Evolutionary conservation across 139 green algal species (phyloP), one percentile per base, ranked within the genome.

Genomic region (Pleodorina starrii): DNA sequence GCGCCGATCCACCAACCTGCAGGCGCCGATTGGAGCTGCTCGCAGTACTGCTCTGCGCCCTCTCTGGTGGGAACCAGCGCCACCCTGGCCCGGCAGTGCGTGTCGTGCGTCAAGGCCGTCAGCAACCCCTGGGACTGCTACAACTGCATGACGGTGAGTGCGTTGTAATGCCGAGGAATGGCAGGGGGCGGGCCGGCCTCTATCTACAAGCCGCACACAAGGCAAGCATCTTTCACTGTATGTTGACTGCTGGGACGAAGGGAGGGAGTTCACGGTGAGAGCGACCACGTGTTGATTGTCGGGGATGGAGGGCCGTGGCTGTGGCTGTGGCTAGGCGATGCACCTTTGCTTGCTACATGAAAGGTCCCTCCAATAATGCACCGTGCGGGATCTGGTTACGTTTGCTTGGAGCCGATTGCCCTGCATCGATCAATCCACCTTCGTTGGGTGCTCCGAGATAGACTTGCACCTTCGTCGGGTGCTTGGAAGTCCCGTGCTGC

Each of bases 61-160:
- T 43, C 44, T 10, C 44, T 82, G n/a, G 74, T 82, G 1, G 74
- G 21, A 14, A 80, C 11, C 40, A 35, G 57, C 27, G 7, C 72
- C 9, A 36, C 72, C 42, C 72, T 38, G 40, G 40, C 42, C 25
- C 72, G 72, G 0, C 21, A 80, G 72, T 80, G 72, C 27, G 23
- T 51, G 7, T 38, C 72, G 40, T 80, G 72, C 72, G 40, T 80
- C 40, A 51, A 80, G 72, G 42, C 29, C 40, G 72, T 54, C 72
- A 40, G 21, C 40, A 54, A 51, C 42, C 21, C 72, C 1, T 80
- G 72, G 72, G 42, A 54, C 72, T 80, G 72, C 72, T 54, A 59
- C 40, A 80, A 80, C 72, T 80, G 72, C 72, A 80, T 80, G 72
- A 2, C 4, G 38, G 72, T 80, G 36, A 25, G 68, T 35, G 35